Evolutionary conservation across 495 filamentous ascomycete species (phyloP).

Genomic region (Aspergillus diversus): DNA sequence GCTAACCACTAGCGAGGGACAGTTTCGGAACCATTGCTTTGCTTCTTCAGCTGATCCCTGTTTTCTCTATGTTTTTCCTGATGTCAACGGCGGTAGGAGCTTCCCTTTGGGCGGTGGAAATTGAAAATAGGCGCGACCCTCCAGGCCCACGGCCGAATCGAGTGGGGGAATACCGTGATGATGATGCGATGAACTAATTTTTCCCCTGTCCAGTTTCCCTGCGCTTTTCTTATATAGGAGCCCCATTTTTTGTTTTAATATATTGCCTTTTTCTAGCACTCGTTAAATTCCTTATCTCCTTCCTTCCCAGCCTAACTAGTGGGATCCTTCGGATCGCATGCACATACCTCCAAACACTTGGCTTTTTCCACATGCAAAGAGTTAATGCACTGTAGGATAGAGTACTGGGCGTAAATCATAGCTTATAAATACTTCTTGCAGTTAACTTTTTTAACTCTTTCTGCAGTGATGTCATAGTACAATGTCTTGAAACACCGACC

Average conservation of each 20-base stretch:
- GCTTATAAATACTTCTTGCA: too few species aligned
- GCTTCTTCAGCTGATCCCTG: slow-evolving; percentile 63
- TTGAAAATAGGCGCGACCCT: slow-evolving; percentile 53
- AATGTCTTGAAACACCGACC: too few species aligned
- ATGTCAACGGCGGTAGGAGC: slow-evolving; percentile 66
- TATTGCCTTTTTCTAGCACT: neutral
- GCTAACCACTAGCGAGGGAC: slow-evolving; percentile 1
- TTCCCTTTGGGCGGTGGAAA: slow-evolving; percentile 63
- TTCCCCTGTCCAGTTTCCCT: neutral
- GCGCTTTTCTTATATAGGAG: neutral
- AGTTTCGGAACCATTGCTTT: slow-evolving; percentile 66
- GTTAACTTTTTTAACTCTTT: neutral
- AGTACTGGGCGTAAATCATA: too few species aligned
- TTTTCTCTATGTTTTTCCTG: slow-evolving; percentile 68
- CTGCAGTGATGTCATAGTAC: neutral
- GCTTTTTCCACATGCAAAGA: neutral
- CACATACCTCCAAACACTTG: neutral
- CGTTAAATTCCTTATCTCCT: neutral
- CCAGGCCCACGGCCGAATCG: slow-evolving; percentile 29
- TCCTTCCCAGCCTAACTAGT: neutral
- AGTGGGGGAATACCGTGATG: slow-evolving; percentile 35
- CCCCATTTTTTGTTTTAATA: slow-evolving; percentile 1
- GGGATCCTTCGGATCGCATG: too few species aligned
- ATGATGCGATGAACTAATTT: slow-evolving; percentile 36
- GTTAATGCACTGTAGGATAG: too few species aligned